A percentile compares a stretch with the other conserved stretches of the same genome.
Evolutionary conservation across 768 basidiomycete genomes (phyloP).

Genomic region (Tylopilus plumbeoviolaceoides): DNA sequence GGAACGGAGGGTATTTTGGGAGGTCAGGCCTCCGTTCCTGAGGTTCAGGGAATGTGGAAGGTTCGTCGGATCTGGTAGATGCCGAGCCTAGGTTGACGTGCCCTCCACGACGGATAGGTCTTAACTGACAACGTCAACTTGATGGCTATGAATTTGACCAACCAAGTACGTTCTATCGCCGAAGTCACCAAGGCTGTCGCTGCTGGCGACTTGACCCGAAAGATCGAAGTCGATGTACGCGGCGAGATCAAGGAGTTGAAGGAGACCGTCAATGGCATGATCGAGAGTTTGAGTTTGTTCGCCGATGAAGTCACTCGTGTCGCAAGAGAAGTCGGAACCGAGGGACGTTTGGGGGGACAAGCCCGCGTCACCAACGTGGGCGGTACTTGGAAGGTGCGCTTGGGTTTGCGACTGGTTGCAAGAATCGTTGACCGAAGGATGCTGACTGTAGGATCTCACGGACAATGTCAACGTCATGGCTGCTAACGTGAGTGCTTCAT

Average conservation of each 20-base stretch:
- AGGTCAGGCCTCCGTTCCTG: conserved; percentile 91
- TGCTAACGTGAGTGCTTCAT: conserved; percentile 58
- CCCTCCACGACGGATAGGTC: conserved; percentile 34
- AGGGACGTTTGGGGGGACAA: conserved; percentile 91
- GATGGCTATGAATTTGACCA: conserved; percentile 88
- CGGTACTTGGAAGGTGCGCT: conserved; percentile 83
- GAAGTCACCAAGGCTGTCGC: conserved; percentile 96
- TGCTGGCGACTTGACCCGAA: conserved; percentile 87
- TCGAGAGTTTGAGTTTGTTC: conserved; percentile 78
- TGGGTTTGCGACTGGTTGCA: neutral
- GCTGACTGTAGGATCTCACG: conserved; percentile 62
- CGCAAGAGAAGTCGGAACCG: conserved; percentile 95
- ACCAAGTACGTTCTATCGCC: conserved; percentile 86
- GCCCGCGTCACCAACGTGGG: conserved; percentile 91
- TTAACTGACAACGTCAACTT: conserved; percentile 81
- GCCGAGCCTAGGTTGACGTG: conserved; percentile 17
- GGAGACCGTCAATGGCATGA: conserved; percentile 96
- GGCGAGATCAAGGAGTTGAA: conserved; percentile 90
- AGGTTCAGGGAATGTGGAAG: conserved; percentile 95
- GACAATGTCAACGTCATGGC: conserved; percentile 98
- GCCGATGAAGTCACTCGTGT: conserved; percentile 84
- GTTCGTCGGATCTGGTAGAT: conserved; percentile 32
- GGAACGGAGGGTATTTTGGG: conserved; percentile 92
- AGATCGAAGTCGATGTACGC: conserved; percentile 86
- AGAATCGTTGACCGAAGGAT: neutral